Evolutionary conservation across 2,329 filamentous ascomycete species (phyloP).

Genomic region (Mycosphaerella arachidis): DNA sequence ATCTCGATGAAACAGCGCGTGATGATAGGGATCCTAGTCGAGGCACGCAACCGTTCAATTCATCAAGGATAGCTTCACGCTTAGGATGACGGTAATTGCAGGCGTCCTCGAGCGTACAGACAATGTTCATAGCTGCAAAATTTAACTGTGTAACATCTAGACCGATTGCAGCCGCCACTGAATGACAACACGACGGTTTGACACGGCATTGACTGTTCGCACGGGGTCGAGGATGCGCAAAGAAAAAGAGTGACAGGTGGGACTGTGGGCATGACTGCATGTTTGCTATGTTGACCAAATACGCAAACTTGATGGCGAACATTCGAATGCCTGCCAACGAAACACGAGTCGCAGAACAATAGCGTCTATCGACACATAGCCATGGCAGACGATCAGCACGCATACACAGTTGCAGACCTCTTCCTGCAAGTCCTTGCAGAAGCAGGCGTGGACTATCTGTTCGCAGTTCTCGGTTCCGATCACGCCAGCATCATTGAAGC

Average conservation of each 20-base stretch:
- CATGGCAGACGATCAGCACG: neutral
- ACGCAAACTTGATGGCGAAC: neutral
- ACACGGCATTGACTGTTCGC: neutral
- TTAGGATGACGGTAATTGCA: too few relatives aligned
- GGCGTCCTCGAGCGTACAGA: too few relatives aligned
- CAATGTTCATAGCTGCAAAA: too few relatives aligned
- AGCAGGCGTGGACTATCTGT: slow-evolving; percentile 50
- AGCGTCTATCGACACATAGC: neutral
- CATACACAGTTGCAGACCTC: slow-evolving; percentile 12
- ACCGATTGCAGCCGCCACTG: neutral
- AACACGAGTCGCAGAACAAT: neutral
- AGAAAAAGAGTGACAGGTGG: neutral
- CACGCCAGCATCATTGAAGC: slow-evolving; percentile 72
- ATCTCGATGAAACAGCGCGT: too few relatives aligned
- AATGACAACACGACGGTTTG: neutral
- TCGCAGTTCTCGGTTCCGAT: slow-evolving; percentile 62
- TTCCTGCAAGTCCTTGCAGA: slow-evolving; percentile 17
- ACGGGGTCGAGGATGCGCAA: neutral
- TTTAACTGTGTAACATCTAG: too few relatives aligned
- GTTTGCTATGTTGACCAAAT: neutral
- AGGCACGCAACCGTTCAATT: too few relatives aligned
- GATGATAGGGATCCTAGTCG: too few relatives aligned
- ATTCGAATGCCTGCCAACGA: neutral
- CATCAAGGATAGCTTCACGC: too few relatives aligned
- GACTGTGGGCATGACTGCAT: neutral